Percentiles rank a stretch among this genome's conserved stretches.
Evolutionary conservation across 1,284 basidiomycete genomes (phyloP).

Genomic region (Cystobasidium sp.): DNA sequence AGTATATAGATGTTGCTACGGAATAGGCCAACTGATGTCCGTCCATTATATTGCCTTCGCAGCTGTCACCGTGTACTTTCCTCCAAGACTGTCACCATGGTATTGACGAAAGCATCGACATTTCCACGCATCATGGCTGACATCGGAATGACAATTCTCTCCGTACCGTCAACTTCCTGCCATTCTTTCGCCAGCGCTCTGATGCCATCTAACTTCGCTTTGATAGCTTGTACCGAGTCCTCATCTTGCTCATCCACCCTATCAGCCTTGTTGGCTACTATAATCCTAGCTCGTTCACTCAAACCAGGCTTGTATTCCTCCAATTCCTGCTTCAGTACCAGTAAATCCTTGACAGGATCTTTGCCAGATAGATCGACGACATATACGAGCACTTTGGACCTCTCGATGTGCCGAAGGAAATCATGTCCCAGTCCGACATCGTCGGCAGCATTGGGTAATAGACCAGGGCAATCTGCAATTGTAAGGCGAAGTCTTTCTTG

Average conservation of each 20-base stretch:
- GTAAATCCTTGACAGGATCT: conserved; percentile 75
- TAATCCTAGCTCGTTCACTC: conserved; percentile 72
- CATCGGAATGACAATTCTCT: conserved; percentile 37
- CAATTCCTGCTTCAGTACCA: conserved; percentile 74
- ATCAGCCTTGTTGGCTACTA: conserved; percentile 96
- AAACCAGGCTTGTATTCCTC: conserved; percentile 81
- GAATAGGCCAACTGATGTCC: too few relatives aligned
- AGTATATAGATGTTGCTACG: too few relatives aligned
- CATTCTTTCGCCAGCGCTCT: conserved; percentile 5
- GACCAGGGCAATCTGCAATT: conserved; percentile 95
- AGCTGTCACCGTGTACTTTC: too few relatives aligned
- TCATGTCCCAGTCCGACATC: conserved; percentile 92
- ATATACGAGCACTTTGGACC: conserved; percentile 85
- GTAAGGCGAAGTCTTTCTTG: conserved; percentile 73
- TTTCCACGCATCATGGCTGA: conserved; percentile 34
- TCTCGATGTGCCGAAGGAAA: conserved; percentile 90
- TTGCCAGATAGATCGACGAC: conserved; percentile 83
- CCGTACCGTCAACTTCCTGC: conserved; percentile 28
- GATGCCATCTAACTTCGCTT: conserved; percentile 12
- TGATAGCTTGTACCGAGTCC: conserved; percentile 23
- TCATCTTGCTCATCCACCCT: conserved; percentile 59
- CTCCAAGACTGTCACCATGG: conserved; percentile 15
- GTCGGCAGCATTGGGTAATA: conserved; percentile 80
- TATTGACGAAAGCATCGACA: conserved; percentile 34
- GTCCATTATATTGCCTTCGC: too few relatives aligned